Percentiles rank a stretch among this genome's conserved stretches.
phyloP scores from a whole-genome alignment of 2,329 filamentous ascomycete genomes.

The Neopestalotiopsis clavispora region DNA sequence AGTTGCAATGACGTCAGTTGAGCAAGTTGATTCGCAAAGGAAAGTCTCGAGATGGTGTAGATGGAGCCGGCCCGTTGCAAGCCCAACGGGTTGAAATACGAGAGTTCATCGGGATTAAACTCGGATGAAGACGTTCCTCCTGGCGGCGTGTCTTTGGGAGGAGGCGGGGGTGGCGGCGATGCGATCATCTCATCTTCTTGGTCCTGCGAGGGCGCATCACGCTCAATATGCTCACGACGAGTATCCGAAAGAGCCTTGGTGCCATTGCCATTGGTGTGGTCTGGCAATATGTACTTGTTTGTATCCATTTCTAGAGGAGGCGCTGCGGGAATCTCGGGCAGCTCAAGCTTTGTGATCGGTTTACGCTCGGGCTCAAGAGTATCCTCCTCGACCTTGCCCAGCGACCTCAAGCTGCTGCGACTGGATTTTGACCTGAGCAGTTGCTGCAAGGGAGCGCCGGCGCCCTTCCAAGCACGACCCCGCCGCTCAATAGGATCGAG shows the following conservation, averaged over 20 bases:
- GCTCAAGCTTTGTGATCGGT: constrained; percentile 34
- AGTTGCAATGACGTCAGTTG: constrained; percentile 90
- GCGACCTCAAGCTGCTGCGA: constrained; percentile 33
- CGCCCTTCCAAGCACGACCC: constrained; percentile 75
- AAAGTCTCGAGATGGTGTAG: constrained; percentile 89
- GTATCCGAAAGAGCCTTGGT: constrained; percentile 65
- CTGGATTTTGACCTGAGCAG: constrained; percentile 36
- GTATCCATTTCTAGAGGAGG: constrained; percentile 69
- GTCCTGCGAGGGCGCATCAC: constrained; percentile 46
- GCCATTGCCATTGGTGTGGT: constrained; percentile 71
- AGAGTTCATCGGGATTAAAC: constrained; percentile 55
- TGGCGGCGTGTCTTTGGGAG: constrained; percentile 59
- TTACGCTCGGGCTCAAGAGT: not conserved
- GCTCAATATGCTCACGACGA: constrained; percentile 62
- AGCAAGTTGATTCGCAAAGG: constrained; percentile 90
- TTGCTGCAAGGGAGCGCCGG: constrained; percentile 54
- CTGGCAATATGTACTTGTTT: constrained; percentile 75
- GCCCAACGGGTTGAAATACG: constrained; percentile 71
- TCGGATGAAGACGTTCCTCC: constrained; percentile 43
- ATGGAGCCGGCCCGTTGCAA: constrained; percentile 80
- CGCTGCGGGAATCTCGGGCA: constrained; percentile 57
- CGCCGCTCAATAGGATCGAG: constrained; percentile 63
- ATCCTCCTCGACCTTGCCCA: constrained; percentile 22
- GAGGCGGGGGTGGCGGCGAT: constrained; percentile 42
- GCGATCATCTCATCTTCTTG: constrained; percentile 32